Conservation (phyloP, 2,329 filamentous ascomycete species). For the Pseudodiploospora longispora region DNA sequence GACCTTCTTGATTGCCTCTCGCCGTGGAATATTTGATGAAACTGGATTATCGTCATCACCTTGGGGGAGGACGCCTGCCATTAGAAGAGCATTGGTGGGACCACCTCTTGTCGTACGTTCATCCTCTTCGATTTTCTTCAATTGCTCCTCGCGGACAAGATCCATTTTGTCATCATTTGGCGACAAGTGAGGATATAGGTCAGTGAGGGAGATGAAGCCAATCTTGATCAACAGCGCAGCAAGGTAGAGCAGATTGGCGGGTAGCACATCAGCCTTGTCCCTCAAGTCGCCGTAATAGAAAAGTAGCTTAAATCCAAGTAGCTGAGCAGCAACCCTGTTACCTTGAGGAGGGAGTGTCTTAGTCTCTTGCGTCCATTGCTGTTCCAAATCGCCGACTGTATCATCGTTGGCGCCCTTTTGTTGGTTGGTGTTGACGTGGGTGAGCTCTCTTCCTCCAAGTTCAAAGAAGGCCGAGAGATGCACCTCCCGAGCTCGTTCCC, state of each 20-base stretch:
- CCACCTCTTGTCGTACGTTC: slow-evolving; percentile 65
- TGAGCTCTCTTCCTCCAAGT: slow-evolving; percentile 64
- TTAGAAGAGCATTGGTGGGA: slow-evolving; percentile 73
- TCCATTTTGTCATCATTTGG: slow-evolving; percentile 80
- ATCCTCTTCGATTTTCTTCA: slow-evolving; percentile 70
- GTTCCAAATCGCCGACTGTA: slow-evolving; percentile 47
- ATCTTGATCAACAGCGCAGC: slow-evolving; percentile 92
- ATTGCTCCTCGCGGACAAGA: slow-evolving; percentile 57
- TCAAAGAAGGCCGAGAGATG: slow-evolving; percentile 86
- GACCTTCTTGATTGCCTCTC: slow-evolving; percentile 44
- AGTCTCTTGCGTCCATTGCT: slow-evolving; percentile 72
- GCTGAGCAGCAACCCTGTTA: slow-evolving; percentile 85
- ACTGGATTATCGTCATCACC: slow-evolving; percentile 60
- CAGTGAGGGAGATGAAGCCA: slow-evolving; percentile 86
- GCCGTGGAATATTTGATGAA: slow-evolving; percentile 31
- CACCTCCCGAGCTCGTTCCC: slow-evolving; percentile 66
- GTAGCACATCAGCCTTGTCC: slow-evolving; percentile 66
- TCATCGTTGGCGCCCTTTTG: slow-evolving; percentile 33
- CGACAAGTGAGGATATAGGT: slow-evolving; percentile 88
- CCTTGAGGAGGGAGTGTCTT: slow-evolving; percentile 75
- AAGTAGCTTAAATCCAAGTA: slow-evolving; percentile 92
- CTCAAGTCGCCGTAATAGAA: slow-evolving; percentile 83
- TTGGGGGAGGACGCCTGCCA: slow-evolving; percentile 69
- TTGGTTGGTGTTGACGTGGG: slow-evolving; percentile 47
- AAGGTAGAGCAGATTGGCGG: slow-evolving; percentile 87